Base-by-base conservation (phyloP, 805 yeast genomes). In the Torulaspora indica region DNA sequence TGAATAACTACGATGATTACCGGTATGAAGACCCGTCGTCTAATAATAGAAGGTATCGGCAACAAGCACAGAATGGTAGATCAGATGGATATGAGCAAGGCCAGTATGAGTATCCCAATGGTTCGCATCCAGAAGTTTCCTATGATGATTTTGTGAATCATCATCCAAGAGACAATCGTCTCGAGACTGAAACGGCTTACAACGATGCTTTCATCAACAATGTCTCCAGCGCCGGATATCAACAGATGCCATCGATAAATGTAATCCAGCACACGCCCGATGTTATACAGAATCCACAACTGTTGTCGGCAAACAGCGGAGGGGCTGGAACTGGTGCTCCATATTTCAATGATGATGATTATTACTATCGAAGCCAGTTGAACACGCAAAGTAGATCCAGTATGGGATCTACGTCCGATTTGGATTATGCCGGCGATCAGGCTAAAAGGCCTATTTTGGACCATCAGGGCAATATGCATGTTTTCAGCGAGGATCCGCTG, bases 191-290 rank as follows among this genome's bases (percentile, higher is more conserved):
- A 22, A 41, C 53, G n/a, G 53, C 56, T 20, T 56, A 55, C 39
- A 54, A 49, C 43, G 55, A 57, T 23, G 54, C 51, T 8, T 55
- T 57, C 32, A 38, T 45, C 18, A 42, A 45, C 15, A 44, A 44
- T 35, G 45, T 45, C 5, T 43, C 47, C 2, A 25, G 32, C 12
- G 43, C 36, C n/a, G 42, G 39, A 3, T 38, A 40, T 22, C 46
- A 47, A 23, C 55, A 49, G 28, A 44, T 57, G 27, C 64, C 66
- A 4, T 43, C 53, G 4, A 58, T 60, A 32, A 60, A 60, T 38
- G 55, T 61, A 6, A 48, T 57, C 22, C 63, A 57, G 36, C 53
- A 53, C 13, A 47, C 63, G 5, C 56, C 60, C 15, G 60, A 55
- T 39, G 47, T 53, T 14, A 48, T 45, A 14, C 52, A 47, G 28